These are phyloP conservation scores for Ilyonectria robusta DNA, from an alignment of 2,329 filamentous ascomycete species.

Conservation along the genomic window DNA sequence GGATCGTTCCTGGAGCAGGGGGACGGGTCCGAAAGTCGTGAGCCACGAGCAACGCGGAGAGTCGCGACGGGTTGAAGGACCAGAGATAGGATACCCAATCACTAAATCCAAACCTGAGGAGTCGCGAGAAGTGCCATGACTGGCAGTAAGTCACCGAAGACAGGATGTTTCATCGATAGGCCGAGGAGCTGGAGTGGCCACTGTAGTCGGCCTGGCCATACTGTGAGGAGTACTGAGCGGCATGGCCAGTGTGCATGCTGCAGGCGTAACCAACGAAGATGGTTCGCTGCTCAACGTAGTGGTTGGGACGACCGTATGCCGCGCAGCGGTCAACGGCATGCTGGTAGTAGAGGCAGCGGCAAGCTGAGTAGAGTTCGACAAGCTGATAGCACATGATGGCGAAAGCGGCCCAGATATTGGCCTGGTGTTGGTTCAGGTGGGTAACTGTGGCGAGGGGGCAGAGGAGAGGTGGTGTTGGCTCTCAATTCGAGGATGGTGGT, in stretches of 20 bases:
- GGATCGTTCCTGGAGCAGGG: conserved; percentile 50
- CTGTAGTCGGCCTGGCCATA: conserved; percentile 68
- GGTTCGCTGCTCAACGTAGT: conserved; percentile 79
- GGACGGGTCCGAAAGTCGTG: conserved; percentile 59
- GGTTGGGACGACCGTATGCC: conserved; percentile 80
- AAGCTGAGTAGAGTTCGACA: conserved; percentile 87
- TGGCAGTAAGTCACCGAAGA: conserved; percentile 65
- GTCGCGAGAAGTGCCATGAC: conserved; percentile 57
- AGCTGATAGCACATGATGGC: conserved; percentile 87
- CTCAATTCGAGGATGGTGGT: conserved; percentile 16
- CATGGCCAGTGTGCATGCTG: conserved; percentile 51
- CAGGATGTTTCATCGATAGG: conserved; percentile 67
- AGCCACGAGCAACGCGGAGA: conserved; percentile 64
- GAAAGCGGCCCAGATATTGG: conserved; percentile 34
- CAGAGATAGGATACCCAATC: conserved; percentile 66
- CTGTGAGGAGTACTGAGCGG: conserved; percentile 56
- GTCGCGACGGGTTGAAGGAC: conserved; percentile 62
- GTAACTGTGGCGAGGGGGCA: conserved; percentile 22
- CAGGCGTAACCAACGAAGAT: conserved; percentile 90
- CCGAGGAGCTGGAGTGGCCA: conserved; percentile 60
- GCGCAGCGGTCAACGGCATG: conserved; percentile 89
- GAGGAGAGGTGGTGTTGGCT: conserved; percentile 12
- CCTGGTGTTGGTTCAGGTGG: conserved; percentile 30
- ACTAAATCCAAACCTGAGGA: conserved; percentile 60
- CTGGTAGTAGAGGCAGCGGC: conserved; percentile 89